Conservation (phyloP, 2,329 filamentous ascomycete genomes). For the Botryotinia calthae region DNA sequence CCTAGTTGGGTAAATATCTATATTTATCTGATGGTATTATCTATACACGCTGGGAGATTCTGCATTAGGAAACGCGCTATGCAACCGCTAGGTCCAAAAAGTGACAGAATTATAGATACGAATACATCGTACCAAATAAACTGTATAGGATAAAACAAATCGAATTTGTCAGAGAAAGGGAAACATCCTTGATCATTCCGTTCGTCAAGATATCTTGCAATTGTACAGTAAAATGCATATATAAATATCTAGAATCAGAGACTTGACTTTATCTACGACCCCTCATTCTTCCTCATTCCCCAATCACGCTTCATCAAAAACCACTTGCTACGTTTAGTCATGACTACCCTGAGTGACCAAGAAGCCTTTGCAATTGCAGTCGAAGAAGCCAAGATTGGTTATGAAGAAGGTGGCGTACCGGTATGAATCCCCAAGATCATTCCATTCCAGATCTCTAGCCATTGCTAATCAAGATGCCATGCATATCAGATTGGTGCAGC, state of each 20-base stretch:
- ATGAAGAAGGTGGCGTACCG: conserved; percentile 49
- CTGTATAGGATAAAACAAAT: neutral
- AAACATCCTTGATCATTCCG: neutral
- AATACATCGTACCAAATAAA: neutral
- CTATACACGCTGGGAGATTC: too few relatives aligned
- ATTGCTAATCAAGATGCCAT: neutral
- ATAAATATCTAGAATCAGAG: neutral
- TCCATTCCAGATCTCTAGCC: too few relatives aligned
- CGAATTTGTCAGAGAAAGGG: neutral
- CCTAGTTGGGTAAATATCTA: neutral
- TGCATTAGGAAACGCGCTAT: too few relatives aligned
- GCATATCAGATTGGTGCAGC: conserved; percentile 49
- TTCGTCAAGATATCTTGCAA: neutral
- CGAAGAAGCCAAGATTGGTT: conserved; percentile 47
- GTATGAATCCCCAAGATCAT: conserved; percentile 37
- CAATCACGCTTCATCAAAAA: neutral
- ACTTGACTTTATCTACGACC: neutral
- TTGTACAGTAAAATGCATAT: neutral
- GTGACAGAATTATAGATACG: too few relatives aligned
- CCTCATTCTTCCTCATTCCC: neutral
- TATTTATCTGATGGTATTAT: too few relatives aligned
- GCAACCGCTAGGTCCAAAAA: too few relatives aligned
- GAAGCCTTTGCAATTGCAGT: conserved; percentile 47
- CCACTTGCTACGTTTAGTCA: neutral
- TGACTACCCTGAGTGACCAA: conserved; percentile 38